phyloP scores from a whole-genome alignment of 371 early-diverging fungal genomes.

The Aphelidium insulamus region DNA sequence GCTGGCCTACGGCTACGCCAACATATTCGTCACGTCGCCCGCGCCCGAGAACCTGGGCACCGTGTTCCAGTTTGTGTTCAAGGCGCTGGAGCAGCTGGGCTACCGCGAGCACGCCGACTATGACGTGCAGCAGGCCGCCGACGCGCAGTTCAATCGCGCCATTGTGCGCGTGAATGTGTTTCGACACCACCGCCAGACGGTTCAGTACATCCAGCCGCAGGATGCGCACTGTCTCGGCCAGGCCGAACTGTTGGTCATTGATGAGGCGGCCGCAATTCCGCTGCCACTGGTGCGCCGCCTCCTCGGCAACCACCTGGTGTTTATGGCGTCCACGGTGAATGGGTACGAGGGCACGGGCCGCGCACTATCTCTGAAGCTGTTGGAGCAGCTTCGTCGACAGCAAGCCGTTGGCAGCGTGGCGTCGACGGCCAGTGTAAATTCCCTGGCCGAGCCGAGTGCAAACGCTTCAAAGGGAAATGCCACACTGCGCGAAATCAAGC shows the following conservation, averaged over 20 bases:
- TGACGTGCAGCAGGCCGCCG: slow-evolving; percentile 84
- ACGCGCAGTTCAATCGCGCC: slow-evolving; percentile 80
- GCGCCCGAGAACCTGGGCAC: slow-evolving; percentile 95
- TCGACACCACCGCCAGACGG: slow-evolving; percentile 91
- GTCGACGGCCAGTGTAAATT: slow-evolving; percentile 16
- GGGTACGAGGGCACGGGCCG: slow-evolving; percentile 99
- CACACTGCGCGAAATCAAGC: slow-evolving; percentile 61
- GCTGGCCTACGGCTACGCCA: slow-evolving; percentile 92
- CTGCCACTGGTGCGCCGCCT: slow-evolving; percentile 74
- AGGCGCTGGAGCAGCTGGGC: slow-evolving; percentile 86
- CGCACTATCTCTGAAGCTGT: slow-evolving; percentile 83
- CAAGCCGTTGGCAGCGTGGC: slow-evolving; percentile 19
- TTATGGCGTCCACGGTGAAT: slow-evolving; percentile 97
- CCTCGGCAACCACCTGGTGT: slow-evolving; percentile 83
- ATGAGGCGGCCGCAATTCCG: slow-evolving; percentile 99
- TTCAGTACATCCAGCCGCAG: slow-evolving; percentile 91
- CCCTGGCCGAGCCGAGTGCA: slow-evolving; percentile 30
- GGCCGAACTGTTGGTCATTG: slow-evolving; percentile 94
- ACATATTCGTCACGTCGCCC: slow-evolving; percentile 96
- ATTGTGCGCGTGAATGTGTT: slow-evolving; percentile 89
- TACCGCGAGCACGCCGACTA: slow-evolving; percentile 96
- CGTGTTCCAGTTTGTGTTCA: slow-evolving; percentile 90
- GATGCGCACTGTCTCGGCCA: slow-evolving; percentile 78
- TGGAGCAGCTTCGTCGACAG: slow-evolving; percentile 79
- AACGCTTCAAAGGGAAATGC: slow-evolving; percentile 15